A percentile compares a stretch with the other conserved stretches of the same genome.
Conservation (phyloP, 257 asterid species). For the Solanum chiquidenum region DNA sequence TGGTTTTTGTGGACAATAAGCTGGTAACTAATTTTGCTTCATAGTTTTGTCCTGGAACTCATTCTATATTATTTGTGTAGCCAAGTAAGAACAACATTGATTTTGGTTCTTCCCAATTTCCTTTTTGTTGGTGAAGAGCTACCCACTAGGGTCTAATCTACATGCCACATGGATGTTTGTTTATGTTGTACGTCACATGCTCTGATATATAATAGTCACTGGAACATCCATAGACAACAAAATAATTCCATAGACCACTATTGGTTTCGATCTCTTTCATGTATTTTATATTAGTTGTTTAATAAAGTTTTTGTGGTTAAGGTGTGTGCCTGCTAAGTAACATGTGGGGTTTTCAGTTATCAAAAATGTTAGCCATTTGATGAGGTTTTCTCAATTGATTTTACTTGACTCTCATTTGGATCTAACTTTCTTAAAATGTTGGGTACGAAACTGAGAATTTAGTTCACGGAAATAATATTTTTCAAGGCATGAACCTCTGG, state of each 20-base stretch:
- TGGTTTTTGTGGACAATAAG: slow-evolving; percentile 96
- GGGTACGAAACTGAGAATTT: not conserved
- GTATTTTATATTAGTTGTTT: not conserved
- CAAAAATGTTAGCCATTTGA: not conserved
- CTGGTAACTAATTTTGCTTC: slow-evolving; percentile 43
- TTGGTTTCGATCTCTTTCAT: not conserved
- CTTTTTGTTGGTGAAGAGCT: not conserved
- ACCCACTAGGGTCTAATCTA: not conserved
- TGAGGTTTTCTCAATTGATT: not conserved
- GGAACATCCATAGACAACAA: not conserved
- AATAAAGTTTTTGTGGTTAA: slow-evolving; percentile 32
- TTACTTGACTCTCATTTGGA: not conserved
- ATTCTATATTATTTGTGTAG: not conserved
- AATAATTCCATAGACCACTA: not conserved
- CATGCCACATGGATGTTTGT: not conserved
- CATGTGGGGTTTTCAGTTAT: slow-evolving; percentile 25
- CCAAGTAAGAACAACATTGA: not conserved
- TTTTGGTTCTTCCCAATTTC: not conserved
- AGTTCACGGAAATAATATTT: not conserved
- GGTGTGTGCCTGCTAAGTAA: slow-evolving; percentile 39
- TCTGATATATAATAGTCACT: not conserved
- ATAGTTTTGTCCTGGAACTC: not conserved
- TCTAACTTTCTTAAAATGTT: not conserved
- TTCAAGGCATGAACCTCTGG: not conserved
- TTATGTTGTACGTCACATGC: not conserved